Conservation (phyloP, 495 filamentous ascomycete genomes). For the Tuber brumale region DNA sequence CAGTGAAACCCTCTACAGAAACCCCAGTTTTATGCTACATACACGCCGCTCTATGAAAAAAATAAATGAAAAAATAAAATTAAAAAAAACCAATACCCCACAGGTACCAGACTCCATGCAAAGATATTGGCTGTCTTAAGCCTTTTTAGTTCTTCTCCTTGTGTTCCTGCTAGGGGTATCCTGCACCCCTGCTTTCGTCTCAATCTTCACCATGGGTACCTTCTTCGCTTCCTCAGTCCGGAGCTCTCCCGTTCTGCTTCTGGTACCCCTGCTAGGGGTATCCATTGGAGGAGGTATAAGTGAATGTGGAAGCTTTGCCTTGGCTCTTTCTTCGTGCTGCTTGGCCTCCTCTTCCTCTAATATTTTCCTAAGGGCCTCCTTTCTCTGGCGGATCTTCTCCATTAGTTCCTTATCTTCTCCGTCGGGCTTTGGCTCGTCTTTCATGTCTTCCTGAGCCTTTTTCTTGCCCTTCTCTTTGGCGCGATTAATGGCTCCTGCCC, state of each 20-base stretch:
- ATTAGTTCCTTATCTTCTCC: conserved; percentile 44
- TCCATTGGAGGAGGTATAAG: conserved; percentile 19
- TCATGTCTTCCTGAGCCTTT: conserved; percentile 47
- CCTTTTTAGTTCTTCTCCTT: conserved; percentile 35
- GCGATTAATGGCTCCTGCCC: conserved; percentile 62
- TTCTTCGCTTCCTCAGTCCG: conserved; percentile 42
- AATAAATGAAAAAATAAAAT: too few relatives aligned
- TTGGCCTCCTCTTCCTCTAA: conserved; percentile 39
- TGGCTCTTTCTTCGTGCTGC: conserved; percentile 25
- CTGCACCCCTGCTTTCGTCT: conserved; percentile 16
- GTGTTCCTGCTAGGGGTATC: conserved; percentile 34
- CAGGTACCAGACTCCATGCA: not conserved
- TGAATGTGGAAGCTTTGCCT: conserved; percentile 47
- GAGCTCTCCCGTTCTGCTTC: conserved; percentile 40
- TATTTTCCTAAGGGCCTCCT: conserved; percentile 23
- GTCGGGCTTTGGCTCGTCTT: conserved; percentile 44
- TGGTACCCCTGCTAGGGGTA: conserved; percentile 40
- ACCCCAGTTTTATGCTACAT: conserved; percentile 15
- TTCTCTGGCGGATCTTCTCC: conserved; percentile 30
- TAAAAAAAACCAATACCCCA: conserved; percentile 15
- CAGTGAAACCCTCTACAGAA: not conserved
- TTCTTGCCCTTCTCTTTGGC: conserved; percentile 58
- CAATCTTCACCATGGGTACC: conserved; percentile 1
- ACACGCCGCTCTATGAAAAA: conserved; percentile 19
- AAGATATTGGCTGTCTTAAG: conserved; percentile 12